phyloP scores from a whole-genome alignment of 176 grass and related monocot species.

The Eragrostis curvula region DNA sequence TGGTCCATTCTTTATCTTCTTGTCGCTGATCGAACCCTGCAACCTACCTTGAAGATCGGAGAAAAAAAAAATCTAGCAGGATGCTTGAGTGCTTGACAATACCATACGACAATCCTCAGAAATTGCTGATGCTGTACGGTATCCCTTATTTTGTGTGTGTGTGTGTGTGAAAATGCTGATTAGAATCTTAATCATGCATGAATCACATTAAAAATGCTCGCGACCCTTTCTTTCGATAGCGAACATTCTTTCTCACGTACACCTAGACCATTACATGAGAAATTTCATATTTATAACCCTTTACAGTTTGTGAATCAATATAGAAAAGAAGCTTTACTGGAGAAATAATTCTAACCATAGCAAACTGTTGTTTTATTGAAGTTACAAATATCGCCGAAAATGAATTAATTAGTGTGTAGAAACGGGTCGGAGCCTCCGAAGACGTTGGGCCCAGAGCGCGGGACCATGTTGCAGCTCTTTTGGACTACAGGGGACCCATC shows the following conservation, averaged over 20 bases:
- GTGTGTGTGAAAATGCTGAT: not conserved
- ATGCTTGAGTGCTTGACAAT: too few relatives aligned
- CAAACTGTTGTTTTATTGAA: not conserved
- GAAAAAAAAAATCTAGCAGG: not conserved
- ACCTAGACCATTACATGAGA: not conserved
- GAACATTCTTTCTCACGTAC: not conserved
- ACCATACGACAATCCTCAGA: not conserved
- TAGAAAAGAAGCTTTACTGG: not conserved
- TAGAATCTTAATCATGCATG: not conserved
- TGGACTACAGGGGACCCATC: constrained; percentile 39
- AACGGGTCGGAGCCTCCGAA: constrained; percentile 4
- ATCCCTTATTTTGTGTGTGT: not conserved
- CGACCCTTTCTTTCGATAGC: not conserved
- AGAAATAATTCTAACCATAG: not conserved
- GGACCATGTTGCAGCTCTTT: constrained; percentile 39
- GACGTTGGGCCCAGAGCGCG: constrained; percentile 3
- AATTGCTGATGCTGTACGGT: not conserved
- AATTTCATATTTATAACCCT: not conserved
- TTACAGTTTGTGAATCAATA: not conserved
- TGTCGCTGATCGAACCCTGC: not conserved
- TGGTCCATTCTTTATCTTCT: not conserved
- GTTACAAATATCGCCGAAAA: not conserved
- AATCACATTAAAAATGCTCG: too few relatives aligned
- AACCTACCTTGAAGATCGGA: not conserved
- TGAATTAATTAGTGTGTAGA: constrained; percentile 20